A percentile compares a stretch with the other conserved stretches of the same genome.
Evolutionary conservation across 257 asterid genomes (phyloP).

Genomic region (Nicotiana sylvestris): DNA sequence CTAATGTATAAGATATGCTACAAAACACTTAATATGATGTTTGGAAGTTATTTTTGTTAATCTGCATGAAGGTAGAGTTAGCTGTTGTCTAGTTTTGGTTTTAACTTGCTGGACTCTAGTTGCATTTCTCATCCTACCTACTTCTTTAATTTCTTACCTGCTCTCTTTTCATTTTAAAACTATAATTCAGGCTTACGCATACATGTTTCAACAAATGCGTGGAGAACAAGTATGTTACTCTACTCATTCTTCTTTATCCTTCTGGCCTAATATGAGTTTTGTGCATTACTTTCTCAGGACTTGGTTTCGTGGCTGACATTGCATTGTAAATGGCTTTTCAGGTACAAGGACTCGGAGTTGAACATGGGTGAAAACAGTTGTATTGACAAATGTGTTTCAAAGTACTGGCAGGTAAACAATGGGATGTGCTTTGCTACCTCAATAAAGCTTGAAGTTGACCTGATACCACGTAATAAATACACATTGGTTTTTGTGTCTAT

Average conservation of each 20-base stretch:
- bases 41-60: not conserved
- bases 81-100: not conserved
- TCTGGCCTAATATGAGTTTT: not conserved
- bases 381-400: conserved; percentile 87
- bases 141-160: not conserved
- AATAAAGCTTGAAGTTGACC: not conserved
- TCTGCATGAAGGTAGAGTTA: not conserved
- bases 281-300: not conserved
- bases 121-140: not conserved
- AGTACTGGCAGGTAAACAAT: conserved; percentile 66
- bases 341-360: conserved; percentile 87
- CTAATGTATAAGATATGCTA: not conserved
- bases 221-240: conserved; percentile 57
- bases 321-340: conserved; percentile 9
- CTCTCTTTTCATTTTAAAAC: not conserved
- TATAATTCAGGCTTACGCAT: conserved; percentile 68
- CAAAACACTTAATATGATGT: not conserved
- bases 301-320: not conserved
- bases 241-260: not conserved
- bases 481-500: not conserved
- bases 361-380: conserved; percentile 92
- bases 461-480: not conserved
- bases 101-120: not conserved
- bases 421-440: conserved; percentile 7
- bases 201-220: conserved; percentile 79